phyloP scores from a whole-genome alignment of 805 yeast genomes.

The Ogataea neopini region DNA sequence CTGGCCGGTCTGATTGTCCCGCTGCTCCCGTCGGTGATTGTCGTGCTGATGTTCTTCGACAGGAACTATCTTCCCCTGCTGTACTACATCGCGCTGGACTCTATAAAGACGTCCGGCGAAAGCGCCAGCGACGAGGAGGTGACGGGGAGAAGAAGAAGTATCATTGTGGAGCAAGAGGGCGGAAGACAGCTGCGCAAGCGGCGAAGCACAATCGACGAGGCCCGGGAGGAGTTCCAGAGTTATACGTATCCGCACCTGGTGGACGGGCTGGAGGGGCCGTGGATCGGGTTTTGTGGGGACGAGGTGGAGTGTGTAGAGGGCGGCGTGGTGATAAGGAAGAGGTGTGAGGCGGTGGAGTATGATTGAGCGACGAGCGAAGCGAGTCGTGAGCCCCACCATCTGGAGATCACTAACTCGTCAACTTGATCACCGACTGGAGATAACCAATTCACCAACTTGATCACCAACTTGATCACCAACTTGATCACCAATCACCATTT shows the following conservation, averaged over 20 bases:
- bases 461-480: too few relatives aligned
- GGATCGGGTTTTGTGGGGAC: conserved; percentile 59
- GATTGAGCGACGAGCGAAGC: neutral
- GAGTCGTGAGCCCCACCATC: too few relatives aligned
- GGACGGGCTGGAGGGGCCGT: conserved; percentile 54
- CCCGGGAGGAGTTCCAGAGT: conserved; percentile 50
- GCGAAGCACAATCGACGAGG: conserved; percentile 57
- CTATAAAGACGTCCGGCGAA: conserved; percentile 45
- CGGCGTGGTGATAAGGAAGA: neutral
- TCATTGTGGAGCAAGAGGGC: too few relatives aligned
- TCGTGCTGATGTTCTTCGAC: conserved; percentile 52
- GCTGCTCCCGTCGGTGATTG: conserved; percentile 45
- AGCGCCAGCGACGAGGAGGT: conserved; percentile 26
- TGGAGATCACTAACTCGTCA: too few relatives aligned
- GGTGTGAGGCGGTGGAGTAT: neutral
- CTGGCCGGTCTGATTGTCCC: conserved; percentile 52
- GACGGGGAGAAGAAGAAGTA: too few relatives aligned
- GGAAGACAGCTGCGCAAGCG: conserved; percentile 31
- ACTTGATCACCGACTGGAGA: too few relatives aligned
- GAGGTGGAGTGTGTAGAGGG: conserved; percentile 42
- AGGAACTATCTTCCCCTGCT: conserved; percentile 54
- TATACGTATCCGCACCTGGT: conserved; percentile 50
- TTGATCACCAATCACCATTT: too few relatives aligned
- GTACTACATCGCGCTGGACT: conserved; percentile 57
- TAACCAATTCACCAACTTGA: too few relatives aligned